Percentiles rank a stretch among this genome's conserved stretches.
These are phyloP conservation scores for Rhododendron ferrugineum DNA, from an alignment of 148 eudicot species.

Conservation along the genomic window DNA sequence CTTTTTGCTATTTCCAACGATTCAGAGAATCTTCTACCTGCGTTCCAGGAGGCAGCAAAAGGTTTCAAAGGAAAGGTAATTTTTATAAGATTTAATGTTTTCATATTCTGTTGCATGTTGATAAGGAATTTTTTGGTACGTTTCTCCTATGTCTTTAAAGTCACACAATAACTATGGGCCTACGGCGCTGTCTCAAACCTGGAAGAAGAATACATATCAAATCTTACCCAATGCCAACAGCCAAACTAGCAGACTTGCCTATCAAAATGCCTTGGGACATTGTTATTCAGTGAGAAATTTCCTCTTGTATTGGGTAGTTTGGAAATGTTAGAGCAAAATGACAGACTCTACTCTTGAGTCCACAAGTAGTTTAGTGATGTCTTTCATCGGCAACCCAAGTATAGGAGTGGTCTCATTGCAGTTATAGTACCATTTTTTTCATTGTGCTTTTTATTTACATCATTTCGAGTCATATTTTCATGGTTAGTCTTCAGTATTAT, in stretches of 20 bases:
- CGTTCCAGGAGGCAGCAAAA: constrained; percentile 78
- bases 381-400: neutral
- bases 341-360: neutral
- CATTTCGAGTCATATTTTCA: neutral
- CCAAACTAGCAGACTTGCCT: neutral
- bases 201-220: neutral
- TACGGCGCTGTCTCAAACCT: neutral
- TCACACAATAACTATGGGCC: neutral
- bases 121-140: too few relatives aligned
- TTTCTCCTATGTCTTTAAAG: neutral
- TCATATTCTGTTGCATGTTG: neutral
- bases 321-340: neutral
- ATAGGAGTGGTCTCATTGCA: neutral
- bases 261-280: neutral
- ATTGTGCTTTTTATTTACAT: neutral
- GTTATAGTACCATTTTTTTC: neutral
- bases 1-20: constrained; percentile 76
- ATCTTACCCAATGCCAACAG: neutral
- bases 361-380: neutral
- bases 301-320: neutral
- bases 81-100: neutral
- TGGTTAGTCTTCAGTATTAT: constrained; percentile 1
- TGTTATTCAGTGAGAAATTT: neutral
- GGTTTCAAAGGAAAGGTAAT: constrained; percentile 83
- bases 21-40: constrained; percentile 54